Conservation (phyloP, 495 filamentous ascomycete species). For the Neurospora tetrasperma region DNA sequence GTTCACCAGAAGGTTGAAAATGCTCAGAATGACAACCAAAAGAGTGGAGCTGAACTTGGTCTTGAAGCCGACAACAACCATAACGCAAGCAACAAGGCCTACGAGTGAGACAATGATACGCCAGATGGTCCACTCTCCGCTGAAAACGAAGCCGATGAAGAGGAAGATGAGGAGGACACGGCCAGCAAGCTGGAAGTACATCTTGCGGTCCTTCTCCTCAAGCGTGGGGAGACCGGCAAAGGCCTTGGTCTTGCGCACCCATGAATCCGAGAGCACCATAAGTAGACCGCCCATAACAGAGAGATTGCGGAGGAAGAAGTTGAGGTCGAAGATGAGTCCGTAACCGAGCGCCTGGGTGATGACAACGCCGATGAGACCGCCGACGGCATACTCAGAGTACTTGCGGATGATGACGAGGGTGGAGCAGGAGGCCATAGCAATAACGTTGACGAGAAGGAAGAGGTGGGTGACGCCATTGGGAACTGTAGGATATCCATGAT, state of each 20-base stretch:
- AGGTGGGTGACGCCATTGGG: constrained; percentile 82
- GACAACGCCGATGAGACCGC: constrained; percentile 80
- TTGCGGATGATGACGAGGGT: constrained; percentile 81
- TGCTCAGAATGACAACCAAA: constrained; percentile 83
- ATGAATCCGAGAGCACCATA: constrained; percentile 96
- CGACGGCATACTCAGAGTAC: constrained; percentile 84
- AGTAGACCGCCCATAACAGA: constrained; percentile 93
- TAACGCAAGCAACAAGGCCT: constrained; percentile 85
- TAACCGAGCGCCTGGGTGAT: constrained; percentile 95
- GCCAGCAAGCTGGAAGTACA: constrained; percentile 98
- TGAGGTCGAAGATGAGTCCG: constrained; percentile 96
- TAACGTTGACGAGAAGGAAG: constrained; percentile 83
- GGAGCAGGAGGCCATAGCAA: constrained; percentile 80
- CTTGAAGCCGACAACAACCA: constrained; percentile 99
- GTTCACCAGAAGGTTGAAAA: constrained; percentile 96
- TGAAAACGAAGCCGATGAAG: constrained; percentile 92
- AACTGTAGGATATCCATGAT: constrained; percentile 43
- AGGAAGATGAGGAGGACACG: constrained; percentile 95
- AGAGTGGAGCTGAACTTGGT: constrained; percentile 96
- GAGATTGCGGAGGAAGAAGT: constrained; percentile 98
- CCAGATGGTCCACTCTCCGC: constrained; percentile 82
- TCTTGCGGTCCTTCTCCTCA: constrained; percentile 98
- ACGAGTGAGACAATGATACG: constrained; percentile 71
- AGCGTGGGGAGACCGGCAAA: constrained; percentile 88
- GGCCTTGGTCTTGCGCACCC: constrained; percentile 94